These are phyloP conservation scores for Saccharomyces hybrid DNA, from an alignment of 1,139 yeast species.

Conservation along the genomic window DNA sequence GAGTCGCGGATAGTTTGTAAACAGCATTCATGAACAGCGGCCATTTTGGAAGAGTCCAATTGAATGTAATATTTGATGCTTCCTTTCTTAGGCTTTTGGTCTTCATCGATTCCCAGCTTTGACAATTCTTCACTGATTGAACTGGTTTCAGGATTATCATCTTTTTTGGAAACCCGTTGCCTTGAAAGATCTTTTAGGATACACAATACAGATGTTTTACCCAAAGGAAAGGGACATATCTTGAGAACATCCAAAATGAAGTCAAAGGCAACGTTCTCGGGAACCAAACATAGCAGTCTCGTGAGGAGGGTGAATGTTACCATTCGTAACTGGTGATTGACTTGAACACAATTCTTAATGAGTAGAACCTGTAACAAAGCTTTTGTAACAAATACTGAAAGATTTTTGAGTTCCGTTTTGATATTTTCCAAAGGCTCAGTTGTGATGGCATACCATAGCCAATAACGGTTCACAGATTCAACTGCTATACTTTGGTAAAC, in stretches of 20 bases:
- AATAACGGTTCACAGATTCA: conserved; percentile 38
- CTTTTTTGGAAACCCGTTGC: conserved; percentile 25
- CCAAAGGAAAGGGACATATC: conserved; percentile 58
- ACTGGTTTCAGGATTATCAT: background rate
- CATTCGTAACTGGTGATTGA: conserved; percentile 25
- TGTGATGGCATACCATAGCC: conserved; percentile 38
- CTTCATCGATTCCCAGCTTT: conserved; percentile 9
- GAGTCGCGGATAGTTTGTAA: conserved; percentile 12
- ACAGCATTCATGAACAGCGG: conserved; percentile 19
- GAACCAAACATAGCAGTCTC: conserved; percentile 48
- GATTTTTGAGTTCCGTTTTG: conserved; percentile 16
- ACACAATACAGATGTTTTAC: conserved; percentile 54
- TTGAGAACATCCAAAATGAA: conserved; percentile 59
- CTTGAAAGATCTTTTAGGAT: conserved; percentile 54
- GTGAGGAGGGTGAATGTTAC: conserved; percentile 45
- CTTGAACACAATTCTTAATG: conserved; percentile 33
- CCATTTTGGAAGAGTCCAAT: conserved; percentile 21
- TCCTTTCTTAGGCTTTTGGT: background rate
- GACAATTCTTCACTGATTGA: conserved; percentile 11
- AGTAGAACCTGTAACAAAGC: conserved; percentile 42
- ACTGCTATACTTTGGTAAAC: conserved; percentile 28
- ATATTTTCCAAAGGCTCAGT: conserved; percentile 29
- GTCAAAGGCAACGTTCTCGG: conserved; percentile 50
- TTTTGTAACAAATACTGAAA: conserved; percentile 32
- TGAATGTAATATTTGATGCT: conserved; percentile 11